Base-by-base conservation (phyloP, 2,329 filamentous ascomycete genomes). In the Nemania sp. region DNA sequence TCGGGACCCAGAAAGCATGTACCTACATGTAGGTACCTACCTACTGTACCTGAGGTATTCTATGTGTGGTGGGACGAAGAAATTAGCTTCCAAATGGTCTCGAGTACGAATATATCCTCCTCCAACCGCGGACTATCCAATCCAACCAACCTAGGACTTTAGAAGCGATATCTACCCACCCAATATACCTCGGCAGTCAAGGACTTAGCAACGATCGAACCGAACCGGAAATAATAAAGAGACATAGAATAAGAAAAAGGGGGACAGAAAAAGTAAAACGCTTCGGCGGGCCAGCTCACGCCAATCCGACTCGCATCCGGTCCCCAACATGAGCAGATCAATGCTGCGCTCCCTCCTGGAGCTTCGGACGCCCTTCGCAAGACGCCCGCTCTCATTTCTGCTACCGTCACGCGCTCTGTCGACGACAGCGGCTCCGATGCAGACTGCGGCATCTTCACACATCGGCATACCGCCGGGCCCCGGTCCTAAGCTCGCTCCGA, bases 271-370 rank as follows among this genome's bases (percentile, higher is more conserved):
- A 4, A 29, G n/a, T n/a, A 29, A 29, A 7, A 29, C 25, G 25
- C n/a, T n/a, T n/a, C n/a, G n/a, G n/a, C n/a, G n/a, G n/a, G n/a
- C n/a, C n/a, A n/a, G n/a, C n/a, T n/a, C n/a, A n/a, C n/a, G n/a
- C n/a, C n/a, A n/a, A n/a, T n/a, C n/a, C n/a, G n/a, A n/a, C n/a
- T n/a, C n/a, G 7, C 25, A 29, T 7, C 25, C 25, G 4, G 25
- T 29, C 3, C 25, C 49, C 42, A 57, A 46, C 20, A 85, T 86
- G 83, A 85, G 82, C 73, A 81, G 85, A 73, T 80, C 84, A 65
- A 77, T 90, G 64, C 80, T 88, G 68, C 83, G 85, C 79, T 87
- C 86, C 76, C 77, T 86, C 48, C 74, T 87, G 76, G 86, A 88
- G 79, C 80, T 87, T 54, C 80, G 83, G 68, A 75, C 78, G 57